Percentiles rank a stretch among this genome's conserved stretches.
phyloP scores from a whole-genome alignment of 805 yeast species.

The Metschnikowia orientalis region DNA sequence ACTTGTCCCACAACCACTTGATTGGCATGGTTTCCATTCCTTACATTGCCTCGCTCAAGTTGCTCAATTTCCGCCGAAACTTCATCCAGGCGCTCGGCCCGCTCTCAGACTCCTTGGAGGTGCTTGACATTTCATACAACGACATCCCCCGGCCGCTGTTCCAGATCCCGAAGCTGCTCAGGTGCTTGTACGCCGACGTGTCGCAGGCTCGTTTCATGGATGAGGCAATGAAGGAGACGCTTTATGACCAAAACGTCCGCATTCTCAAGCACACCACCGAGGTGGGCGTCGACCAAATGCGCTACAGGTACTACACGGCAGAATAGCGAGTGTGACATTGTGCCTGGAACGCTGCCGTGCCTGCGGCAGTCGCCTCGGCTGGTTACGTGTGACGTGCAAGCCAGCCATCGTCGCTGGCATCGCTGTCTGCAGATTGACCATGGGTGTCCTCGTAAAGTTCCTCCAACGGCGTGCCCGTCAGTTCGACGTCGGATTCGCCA shows the following conservation, averaged over 20 bases:
- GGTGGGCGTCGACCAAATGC: constrained; percentile 4
- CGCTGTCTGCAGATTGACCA: not conserved
- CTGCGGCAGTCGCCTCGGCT: too few species aligned
- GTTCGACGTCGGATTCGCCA: constrained; percentile 33
- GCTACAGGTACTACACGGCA: constrained; percentile 1
- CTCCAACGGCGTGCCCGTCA: constrained; percentile 20
- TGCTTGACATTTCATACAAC: constrained; percentile 9
- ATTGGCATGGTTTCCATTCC: constrained; percentile 5
- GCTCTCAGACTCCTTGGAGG: constrained; percentile 6
- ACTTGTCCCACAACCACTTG: constrained; percentile 7
- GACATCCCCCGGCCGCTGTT: constrained; percentile 3
- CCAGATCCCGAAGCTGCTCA: constrained; percentile 1
- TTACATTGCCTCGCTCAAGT: constrained; percentile 2
- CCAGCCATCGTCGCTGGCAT: constrained; percentile 10
- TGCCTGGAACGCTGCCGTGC: too few species aligned
- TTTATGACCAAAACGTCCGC: constrained; percentile 2
- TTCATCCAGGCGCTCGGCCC: constrained; percentile 1
- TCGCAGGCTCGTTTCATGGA: constrained; percentile 8
- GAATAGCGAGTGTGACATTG: too few species aligned
- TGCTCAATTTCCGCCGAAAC: constrained; percentile 7
- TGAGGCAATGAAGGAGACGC: constrained; percentile 1
- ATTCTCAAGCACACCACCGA: constrained; percentile 6
- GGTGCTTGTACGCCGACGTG: constrained; percentile 4
- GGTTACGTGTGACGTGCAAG: constrained; percentile 8
- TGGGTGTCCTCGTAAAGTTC: constrained; percentile 6